phyloP scores from a whole-genome alignment of 169 alveolate genomes.

The Theileria luwenshuni region DNA sequence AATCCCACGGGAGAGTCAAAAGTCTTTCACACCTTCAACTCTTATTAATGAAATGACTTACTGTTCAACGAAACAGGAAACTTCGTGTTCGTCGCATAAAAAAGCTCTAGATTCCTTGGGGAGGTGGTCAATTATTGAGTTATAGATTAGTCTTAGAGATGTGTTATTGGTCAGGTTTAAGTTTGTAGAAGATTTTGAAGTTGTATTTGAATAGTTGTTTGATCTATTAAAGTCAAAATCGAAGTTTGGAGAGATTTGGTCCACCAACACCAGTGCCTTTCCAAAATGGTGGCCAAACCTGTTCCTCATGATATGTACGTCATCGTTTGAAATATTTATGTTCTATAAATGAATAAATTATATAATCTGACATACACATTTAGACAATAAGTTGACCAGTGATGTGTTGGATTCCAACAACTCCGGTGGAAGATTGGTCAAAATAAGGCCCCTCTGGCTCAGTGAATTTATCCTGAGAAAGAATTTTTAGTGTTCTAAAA shows the following conservation, averaged over 20 bases:
- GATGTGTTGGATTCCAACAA: conserved; percentile 30
- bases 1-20: conserved; percentile 75
- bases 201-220: not conserved
- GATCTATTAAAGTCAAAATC: conserved; percentile 53
- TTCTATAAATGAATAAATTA: conserved; percentile 47
- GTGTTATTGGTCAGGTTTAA: conserved; percentile 8
- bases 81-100: conserved; percentile 77
- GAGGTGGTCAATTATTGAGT: conserved; percentile 54
- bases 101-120: conserved; percentile 71
- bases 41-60: conserved; percentile 5
- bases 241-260: conserved; percentile 68
- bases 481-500: not conserved
- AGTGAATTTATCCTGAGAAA: conserved; percentile 39
- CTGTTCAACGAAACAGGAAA: conserved; percentile 78
- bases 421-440: conserved; percentile 37
- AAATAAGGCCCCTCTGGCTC: conserved; percentile 57
- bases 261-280: conserved; percentile 68
- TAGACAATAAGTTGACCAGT: conserved; percentile 25
- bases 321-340: conserved; percentile 59
- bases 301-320: conserved; percentile 75
- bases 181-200: not conserved
- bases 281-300: conserved; percentile 75
- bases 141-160: conserved; percentile 17
- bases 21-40: conserved; percentile 75
- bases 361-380: conserved; percentile 42